These are phyloP conservation scores for Lathyrus sativus DNA, from an alignment of 306 rosid species.

Conservation along the genomic window DNA sequence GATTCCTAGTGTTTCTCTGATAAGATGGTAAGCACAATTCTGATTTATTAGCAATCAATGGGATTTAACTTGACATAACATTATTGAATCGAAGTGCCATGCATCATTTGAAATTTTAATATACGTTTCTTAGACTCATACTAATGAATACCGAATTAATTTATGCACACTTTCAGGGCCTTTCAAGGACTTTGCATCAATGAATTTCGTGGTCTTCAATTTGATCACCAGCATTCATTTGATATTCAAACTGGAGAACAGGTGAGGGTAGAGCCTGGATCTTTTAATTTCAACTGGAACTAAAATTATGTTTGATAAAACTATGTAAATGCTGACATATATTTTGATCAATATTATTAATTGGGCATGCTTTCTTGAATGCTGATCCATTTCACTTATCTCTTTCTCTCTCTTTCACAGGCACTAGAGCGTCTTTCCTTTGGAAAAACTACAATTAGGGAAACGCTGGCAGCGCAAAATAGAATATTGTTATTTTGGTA, in stretches of 20 bases:
- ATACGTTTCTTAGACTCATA: slow-evolving; percentile 15
- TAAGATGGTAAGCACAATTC: slow-evolving; percentile 71
- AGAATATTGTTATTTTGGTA: slow-evolving; percentile 87
- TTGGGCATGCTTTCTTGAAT: slow-evolving; percentile 24
- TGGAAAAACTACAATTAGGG: slow-evolving; percentile 63
- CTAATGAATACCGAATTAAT: slow-evolving; percentile 32
- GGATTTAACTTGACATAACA: slow-evolving; percentile 28
- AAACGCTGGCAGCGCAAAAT: slow-evolving; percentile 78
- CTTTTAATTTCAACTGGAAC: slow-evolving; percentile 2
- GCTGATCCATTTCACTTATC: slow-evolving; percentile 29
- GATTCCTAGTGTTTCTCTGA: slow-evolving; percentile 87
- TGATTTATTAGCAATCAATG: slow-evolving; percentile 25
- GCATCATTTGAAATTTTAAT: slow-evolving; percentile 22
- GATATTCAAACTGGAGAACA: slow-evolving; percentile 90
- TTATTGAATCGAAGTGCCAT: slow-evolving; percentile 12
- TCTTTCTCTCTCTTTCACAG: slow-evolving; percentile 44
- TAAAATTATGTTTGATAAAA: slow-evolving; percentile 14
- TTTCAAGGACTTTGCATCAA: slow-evolving; percentile 94
- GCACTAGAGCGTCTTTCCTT: slow-evolving; percentile 84
- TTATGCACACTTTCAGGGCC: slow-evolving; percentile 68
- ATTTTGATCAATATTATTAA: not conserved
- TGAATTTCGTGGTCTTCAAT: slow-evolving; percentile 83
- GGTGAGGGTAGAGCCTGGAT: slow-evolving; percentile 47
- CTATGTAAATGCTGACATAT: slow-evolving; percentile 13
- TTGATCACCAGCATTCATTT: slow-evolving; percentile 80